These are phyloP conservation scores for Megacollybia marginata DNA, from an alignment of 768 basidiomycete genomes.

Conservation along the genomic window DNA sequence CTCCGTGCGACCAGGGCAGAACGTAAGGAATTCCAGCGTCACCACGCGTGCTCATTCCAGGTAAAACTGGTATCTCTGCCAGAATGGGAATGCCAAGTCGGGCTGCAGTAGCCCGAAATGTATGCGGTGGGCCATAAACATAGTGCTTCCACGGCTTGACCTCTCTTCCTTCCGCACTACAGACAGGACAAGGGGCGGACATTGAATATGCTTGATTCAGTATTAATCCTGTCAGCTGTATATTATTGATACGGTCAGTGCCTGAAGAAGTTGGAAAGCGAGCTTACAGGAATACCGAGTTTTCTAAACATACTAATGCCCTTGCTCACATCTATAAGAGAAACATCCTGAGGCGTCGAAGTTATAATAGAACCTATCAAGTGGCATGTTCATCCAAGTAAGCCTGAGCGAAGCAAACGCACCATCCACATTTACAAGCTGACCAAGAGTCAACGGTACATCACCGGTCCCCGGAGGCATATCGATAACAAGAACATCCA, in stretches of 20 bases:
- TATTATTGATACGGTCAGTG: no score
- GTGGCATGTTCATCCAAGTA: not conserved
- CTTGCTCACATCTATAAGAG: constrained; percentile 85
- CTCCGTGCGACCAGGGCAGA: constrained; percentile 1
- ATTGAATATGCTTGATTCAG: constrained; percentile 86
- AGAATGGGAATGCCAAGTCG: constrained; percentile 58
- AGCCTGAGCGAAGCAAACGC: constrained; percentile 14
- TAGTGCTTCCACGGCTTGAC: constrained; percentile 37
- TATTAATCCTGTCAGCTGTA: constrained; percentile 76
- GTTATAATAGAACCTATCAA: constrained; percentile 83
- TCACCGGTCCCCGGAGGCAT: constrained; percentile 98
- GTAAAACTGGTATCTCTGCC: constrained; percentile 76
- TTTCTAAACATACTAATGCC: constrained; percentile 92
- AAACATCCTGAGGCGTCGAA: constrained; percentile 93
- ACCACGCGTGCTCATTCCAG: constrained; percentile 63
- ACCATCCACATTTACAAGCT: constrained; percentile 83
- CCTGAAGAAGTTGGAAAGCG: not conserved
- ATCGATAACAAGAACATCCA: constrained; percentile 88
- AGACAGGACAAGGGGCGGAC: constrained; percentile 55
- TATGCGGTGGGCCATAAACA: constrained; percentile 63
- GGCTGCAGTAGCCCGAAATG: constrained; percentile 52
- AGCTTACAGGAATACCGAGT: constrained; percentile 73
- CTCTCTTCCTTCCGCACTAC: no score
- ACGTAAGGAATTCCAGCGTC: constrained; percentile 61
- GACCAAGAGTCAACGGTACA: constrained; percentile 86